Evolutionary conservation across 106 monocot genomes (phyloP).

Genomic region (Dendrobium huoshanense): DNA sequence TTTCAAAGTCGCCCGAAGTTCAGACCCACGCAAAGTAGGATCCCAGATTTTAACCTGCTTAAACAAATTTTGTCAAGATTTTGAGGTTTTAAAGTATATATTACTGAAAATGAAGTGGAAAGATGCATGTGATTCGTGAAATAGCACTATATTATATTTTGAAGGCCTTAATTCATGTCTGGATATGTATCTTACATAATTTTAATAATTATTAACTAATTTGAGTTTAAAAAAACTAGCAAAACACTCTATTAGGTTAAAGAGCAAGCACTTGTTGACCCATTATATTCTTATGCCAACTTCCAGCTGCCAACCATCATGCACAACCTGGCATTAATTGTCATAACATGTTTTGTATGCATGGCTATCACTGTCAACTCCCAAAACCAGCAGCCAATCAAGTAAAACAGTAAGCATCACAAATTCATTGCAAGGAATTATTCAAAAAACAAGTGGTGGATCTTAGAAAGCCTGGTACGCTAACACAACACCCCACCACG

Average conservation of each 20-base stretch:
- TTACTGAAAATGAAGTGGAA: background rate
- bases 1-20: slow-evolving; percentile 68
- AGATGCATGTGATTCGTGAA: background rate
- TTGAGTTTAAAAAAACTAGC: background rate
- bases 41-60: slow-evolving; percentile 79
- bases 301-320: background rate
- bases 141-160: background rate
- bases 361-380: no score
- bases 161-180: background rate
- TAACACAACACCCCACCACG: no score
- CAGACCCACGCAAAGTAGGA: slow-evolving; percentile 72
- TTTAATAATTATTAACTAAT: background rate
- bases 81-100: background rate
- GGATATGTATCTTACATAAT: background rate
- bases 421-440: no score
- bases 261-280: background rate
- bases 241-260: background rate
- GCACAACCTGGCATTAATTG: background rate
- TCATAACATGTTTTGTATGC: background rate
- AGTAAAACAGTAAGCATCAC: no score
- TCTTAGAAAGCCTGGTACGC: no score
- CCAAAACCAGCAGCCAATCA: no score
- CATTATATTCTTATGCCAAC: background rate
- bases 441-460: no score
- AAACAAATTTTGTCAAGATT: background rate